These are phyloP conservation scores for Phytomonas sp. DNA, from an alignment of 208 protist species.

Conservation along the genomic window DNA sequence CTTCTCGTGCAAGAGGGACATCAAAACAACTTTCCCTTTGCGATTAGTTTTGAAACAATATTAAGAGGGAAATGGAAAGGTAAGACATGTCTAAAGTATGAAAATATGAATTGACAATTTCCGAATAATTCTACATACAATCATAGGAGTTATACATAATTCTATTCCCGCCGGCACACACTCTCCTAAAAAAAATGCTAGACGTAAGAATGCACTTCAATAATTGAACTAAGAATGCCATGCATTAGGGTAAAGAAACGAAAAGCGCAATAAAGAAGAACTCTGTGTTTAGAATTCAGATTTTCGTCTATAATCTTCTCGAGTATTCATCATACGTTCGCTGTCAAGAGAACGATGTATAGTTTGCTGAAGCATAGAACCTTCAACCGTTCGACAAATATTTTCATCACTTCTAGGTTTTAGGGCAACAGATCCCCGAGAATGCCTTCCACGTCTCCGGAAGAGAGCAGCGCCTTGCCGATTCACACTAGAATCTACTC, in stretches of 20 bases:
- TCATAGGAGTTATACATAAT: neutral
- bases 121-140: neutral
- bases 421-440: conserved; percentile 30
- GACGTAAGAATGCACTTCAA: neutral
- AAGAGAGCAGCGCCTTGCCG: conserved; percentile 32
- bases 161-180: neutral
- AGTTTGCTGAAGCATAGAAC: conserved; percentile 44
- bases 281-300: conserved; percentile 26
- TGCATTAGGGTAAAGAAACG: neutral
- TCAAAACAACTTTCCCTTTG: neutral
- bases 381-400: conserved; percentile 59
- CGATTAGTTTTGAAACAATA: neutral
- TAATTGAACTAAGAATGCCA: neutral
- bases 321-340: conserved; percentile 56
- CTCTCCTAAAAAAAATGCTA: neutral
- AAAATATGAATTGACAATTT: neutral
- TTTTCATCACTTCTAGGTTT: conserved; percentile 38
- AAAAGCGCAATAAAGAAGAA: neutral
- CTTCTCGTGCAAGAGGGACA: neutral
- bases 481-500: conserved; percentile 38
- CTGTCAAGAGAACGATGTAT: conserved; percentile 27
- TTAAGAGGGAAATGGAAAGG: neutral
- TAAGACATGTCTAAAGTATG: neutral
- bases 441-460: conserved; percentile 32
- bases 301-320: conserved; percentile 29